These are phyloP conservation scores for Stemphylium lycopersici DNA, from an alignment of 2,329 filamentous ascomycete genomes.

Conservation along the genomic window DNA sequence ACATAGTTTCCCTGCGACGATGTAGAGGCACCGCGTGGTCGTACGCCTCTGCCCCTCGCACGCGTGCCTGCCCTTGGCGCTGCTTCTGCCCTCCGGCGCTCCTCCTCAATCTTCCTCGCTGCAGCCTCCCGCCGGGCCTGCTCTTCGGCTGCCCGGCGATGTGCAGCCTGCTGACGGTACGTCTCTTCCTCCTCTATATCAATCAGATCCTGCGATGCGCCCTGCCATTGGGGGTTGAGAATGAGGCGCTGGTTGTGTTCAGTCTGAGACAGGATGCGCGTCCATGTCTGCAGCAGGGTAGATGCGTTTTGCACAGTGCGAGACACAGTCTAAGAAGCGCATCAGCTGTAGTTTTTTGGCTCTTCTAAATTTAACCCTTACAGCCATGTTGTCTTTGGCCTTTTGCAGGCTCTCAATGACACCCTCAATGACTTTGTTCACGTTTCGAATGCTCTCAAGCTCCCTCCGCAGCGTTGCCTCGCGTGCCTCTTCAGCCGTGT, in stretches of 20 bases:
- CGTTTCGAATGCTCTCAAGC: constrained; percentile 79
- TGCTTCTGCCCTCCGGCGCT: constrained; percentile 65
- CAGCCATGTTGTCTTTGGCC: constrained; percentile 78
- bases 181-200: constrained; percentile 83
- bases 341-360: constrained; percentile 14
- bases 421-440: constrained; percentile 86
- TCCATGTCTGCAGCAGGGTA: constrained; percentile 92
- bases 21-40: constrained; percentile 39
- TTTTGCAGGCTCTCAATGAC: constrained; percentile 74
- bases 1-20: constrained; percentile 49
- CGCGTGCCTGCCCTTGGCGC: constrained; percentile 49
- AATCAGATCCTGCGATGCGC: constrained; percentile 78
- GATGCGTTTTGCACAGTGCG: constrained; percentile 86
- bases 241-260: constrained; percentile 96
- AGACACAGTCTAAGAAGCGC: constrained; percentile 70
- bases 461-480: constrained; percentile 79
- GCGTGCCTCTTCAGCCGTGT: constrained; percentile 70
- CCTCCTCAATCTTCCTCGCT: constrained; percentile 58
- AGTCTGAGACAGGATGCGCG: constrained; percentile 91
- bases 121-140: constrained; percentile 77
- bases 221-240: constrained; percentile 86
- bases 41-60: constrained; percentile 46
- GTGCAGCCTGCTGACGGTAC: constrained; percentile 75
- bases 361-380: constrained; percentile 48
- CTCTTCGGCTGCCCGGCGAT: constrained; percentile 77